Evolutionary conservation across 2,329 filamentous ascomycete genomes (phyloP).

Genomic region (Fusarium ambrosium): DNA sequence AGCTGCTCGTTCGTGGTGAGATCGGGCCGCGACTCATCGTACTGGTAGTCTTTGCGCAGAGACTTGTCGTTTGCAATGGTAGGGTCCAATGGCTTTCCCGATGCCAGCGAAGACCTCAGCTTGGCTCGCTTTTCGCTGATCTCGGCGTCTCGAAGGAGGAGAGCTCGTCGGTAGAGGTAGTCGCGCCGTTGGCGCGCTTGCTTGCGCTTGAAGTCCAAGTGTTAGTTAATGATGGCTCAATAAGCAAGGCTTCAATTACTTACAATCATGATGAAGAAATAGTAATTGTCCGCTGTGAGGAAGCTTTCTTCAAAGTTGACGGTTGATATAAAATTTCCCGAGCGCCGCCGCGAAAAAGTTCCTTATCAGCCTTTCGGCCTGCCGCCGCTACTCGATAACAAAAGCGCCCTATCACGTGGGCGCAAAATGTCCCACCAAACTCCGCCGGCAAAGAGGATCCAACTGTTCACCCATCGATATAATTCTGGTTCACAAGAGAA

Average conservation of each 20-base stretch:
- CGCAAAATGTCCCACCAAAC: constrained; percentile 57
- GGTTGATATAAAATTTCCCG: constrained; percentile 33
- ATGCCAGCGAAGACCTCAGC: constrained; percentile 86
- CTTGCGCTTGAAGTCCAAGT: constrained; percentile 51
- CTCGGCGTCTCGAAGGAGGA: constrained; percentile 90
- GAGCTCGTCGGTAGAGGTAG: constrained; percentile 88
- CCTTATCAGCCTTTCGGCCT: constrained; percentile 48
- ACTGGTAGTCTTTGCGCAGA: constrained; percentile 90
- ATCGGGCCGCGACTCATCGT: constrained; percentile 85
- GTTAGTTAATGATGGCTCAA: constrained; percentile 35
- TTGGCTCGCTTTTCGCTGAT: constrained; percentile 92
- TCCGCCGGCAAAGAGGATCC: constrained; percentile 45
- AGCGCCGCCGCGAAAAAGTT: constrained; percentile 45
- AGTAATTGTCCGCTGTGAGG: constrained; percentile 8
- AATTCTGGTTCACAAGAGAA: constrained; percentile 48
- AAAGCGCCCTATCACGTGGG: constrained; percentile 56
- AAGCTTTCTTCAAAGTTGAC: constrained; percentile 22
- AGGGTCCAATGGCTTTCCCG: constrained; percentile 86
- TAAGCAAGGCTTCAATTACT: constrained; percentile 23
- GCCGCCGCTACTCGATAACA: constrained; percentile 47
- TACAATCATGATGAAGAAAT: constrained; percentile 50
- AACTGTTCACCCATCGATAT: constrained; percentile 43
- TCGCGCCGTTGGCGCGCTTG: constrained; percentile 59
- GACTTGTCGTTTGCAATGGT: constrained; percentile 87
- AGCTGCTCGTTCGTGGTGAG: constrained; percentile 76